Percentiles rank a stretch among this genome's conserved stretches.
These are phyloP conservation scores for Schwanniomyces occidentalis DNA, from an alignment of 805 yeast genomes.

Conservation along the genomic window DNA sequence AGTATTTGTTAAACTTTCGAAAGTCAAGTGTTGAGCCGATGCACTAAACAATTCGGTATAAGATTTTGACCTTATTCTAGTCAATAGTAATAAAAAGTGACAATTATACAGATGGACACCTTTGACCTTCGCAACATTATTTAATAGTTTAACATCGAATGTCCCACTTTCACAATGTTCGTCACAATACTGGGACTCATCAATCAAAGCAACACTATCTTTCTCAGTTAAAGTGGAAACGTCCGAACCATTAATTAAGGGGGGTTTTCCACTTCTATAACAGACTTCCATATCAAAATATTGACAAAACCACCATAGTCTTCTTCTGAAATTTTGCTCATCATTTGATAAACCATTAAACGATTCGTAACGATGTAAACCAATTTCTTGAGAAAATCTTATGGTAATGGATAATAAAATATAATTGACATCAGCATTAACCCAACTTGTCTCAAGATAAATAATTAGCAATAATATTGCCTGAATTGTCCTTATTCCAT, in stretches of 20 bases:
- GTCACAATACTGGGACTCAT: background rate
- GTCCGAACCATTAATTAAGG: constrained; percentile 33
- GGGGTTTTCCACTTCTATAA: constrained; percentile 41
- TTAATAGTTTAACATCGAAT: background rate
- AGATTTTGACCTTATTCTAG: constrained; percentile 28
- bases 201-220: constrained; percentile 12
- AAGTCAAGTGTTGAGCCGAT: constrained; percentile 18
- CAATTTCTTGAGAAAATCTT: constrained; percentile 42
- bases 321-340: constrained; percentile 24
- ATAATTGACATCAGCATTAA: constrained; percentile 30
- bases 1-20: constrained; percentile 18
- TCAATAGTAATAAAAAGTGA: constrained; percentile 14
- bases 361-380: constrained; percentile 38
- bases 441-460: constrained; percentile 34
- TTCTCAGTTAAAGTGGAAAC: constrained; percentile 26
- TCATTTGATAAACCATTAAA: constrained; percentile 18
- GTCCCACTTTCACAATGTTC: background rate
- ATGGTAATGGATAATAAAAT: constrained; percentile 33
- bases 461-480: constrained; percentile 50
- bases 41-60: constrained; percentile 35
- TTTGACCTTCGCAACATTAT: constrained; percentile 2
- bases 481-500: constrained; percentile 51
- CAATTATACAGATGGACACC: constrained; percentile 4
- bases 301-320: constrained; percentile 39
- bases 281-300: constrained; percentile 39